Percentiles rank a stretch among this genome's conserved stretches.
Evolutionary conservation across 2,329 filamentous ascomycete species (phyloP).

Genomic region (Botrytis aclada): DNA sequence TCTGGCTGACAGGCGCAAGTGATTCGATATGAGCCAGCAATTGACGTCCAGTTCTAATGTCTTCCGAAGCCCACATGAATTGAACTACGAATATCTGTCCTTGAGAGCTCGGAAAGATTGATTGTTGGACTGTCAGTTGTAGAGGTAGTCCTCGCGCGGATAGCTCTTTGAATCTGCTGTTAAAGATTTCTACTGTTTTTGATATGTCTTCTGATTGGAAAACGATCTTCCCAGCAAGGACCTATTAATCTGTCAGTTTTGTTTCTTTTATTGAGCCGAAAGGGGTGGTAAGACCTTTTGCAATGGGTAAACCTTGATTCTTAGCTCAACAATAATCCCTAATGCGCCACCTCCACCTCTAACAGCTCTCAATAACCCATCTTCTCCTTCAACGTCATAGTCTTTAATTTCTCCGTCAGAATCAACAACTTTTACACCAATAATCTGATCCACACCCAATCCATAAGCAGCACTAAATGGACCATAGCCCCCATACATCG

Average conservation of each 20-base stretch:
- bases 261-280: background rate
- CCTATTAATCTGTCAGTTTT: slow-evolving; percentile 20
- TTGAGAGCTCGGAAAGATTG: slow-evolving; percentile 36
- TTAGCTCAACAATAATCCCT: slow-evolving; percentile 43
- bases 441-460: slow-evolving; percentile 41
- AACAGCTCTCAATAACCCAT: slow-evolving; percentile 39
- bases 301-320: slow-evolving; percentile 41
- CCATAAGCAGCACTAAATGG: slow-evolving; percentile 37
- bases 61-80: slow-evolving; percentile 39
- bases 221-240: slow-evolving; percentile 37
- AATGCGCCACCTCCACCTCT: slow-evolving; percentile 43
- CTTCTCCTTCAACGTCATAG: slow-evolving; percentile 36
- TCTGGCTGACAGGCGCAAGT: slow-evolving; percentile 34
- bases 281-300: slow-evolving; percentile 29
- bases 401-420: slow-evolving; percentile 40
- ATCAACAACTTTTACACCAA: slow-evolving; percentile 42
- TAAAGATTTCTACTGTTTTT: slow-evolving; percentile 31
- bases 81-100: slow-evolving; percentile 34
- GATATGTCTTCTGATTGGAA: slow-evolving; percentile 38
- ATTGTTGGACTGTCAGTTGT: slow-evolving; percentile 30
- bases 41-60: slow-evolving; percentile 35
- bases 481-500: slow-evolving; percentile 40
- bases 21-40: slow-evolving; percentile 36
- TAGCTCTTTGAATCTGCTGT: slow-evolving; percentile 31
- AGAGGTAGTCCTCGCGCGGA: slow-evolving; percentile 27